Evolutionary conservation across 768 basidiomycete genomes (phyloP).

Genomic region (Neoboletus magnificus): DNA sequence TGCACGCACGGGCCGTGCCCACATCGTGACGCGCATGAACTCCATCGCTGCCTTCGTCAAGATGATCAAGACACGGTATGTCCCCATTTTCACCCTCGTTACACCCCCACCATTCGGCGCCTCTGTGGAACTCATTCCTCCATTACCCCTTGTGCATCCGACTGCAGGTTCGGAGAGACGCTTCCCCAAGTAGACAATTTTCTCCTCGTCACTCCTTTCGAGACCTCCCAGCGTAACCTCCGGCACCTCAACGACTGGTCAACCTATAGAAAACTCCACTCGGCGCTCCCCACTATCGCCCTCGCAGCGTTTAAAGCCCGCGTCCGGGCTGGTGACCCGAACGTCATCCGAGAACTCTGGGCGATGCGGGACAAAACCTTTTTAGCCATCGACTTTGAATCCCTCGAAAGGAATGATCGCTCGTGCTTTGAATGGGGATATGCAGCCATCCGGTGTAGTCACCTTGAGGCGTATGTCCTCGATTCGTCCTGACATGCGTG

Average conservation of each 20-base stretch:
- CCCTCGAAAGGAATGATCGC: slow-evolving; percentile 67
- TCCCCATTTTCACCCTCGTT: neutral
- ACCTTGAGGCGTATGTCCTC: slow-evolving; percentile 60
- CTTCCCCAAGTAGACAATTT: slow-evolving; percentile 72
- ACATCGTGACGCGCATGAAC: slow-evolving; percentile 74
- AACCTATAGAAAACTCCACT: slow-evolving; percentile 65
- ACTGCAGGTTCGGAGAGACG: slow-evolving; percentile 63
- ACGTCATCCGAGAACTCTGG: slow-evolving; percentile 66
- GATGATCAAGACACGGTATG: slow-evolving; percentile 79
- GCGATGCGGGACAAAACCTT: slow-evolving; percentile 67
- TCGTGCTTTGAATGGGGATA: slow-evolving; percentile 80
- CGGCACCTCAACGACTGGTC: slow-evolving; percentile 66
- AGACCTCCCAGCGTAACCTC: slow-evolving; percentile 62
- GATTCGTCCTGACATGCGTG: neutral
- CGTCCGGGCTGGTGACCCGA: slow-evolving; percentile 63
- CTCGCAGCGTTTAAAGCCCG: slow-evolving; percentile 64
- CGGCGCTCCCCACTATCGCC: slow-evolving; percentile 66
- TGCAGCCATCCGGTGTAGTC: slow-evolving; percentile 70
- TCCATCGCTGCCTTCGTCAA: slow-evolving; percentile 74
- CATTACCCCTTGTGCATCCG: neutral
- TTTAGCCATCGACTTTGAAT: slow-evolving; percentile 71
- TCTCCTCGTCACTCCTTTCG: slow-evolving; percentile 64
- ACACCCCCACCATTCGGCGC: neutral
- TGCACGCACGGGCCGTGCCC: slow-evolving; percentile 63
- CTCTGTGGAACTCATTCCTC: neutral